Conservation (phyloP, 1,139 yeast genomes). For the Eremothecium gossypii region DNA sequence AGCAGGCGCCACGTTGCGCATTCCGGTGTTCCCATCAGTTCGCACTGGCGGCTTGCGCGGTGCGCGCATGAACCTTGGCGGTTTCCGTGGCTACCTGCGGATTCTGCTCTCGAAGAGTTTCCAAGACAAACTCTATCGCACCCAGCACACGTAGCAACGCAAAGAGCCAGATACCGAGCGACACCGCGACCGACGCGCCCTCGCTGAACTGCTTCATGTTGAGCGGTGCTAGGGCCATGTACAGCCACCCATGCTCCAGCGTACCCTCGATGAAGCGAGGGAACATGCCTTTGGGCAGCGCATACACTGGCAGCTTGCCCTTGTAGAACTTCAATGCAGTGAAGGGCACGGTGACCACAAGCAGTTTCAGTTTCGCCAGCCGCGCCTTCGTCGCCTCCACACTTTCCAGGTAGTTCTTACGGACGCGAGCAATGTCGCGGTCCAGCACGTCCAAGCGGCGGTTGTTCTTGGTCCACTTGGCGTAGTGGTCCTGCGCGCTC, state of each 20-base stretch:
- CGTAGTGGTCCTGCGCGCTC: conserved; percentile 89
- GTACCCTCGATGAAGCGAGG: conserved; percentile 25
- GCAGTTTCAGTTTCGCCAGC: conserved; percentile 34
- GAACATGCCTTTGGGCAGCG: conserved; percentile 23
- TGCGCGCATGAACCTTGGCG: too few species aligned
- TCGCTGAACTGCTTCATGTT: conserved; percentile 14
- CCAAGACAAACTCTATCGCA: conserved; percentile 18
- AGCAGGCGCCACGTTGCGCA: too few species aligned
- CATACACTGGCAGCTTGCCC: conserved; percentile 27
- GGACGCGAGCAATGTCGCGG: conserved; percentile 41
- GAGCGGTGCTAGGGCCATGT: conserved; percentile 23
- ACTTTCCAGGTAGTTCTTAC: conserved; percentile 44
- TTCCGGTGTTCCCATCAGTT: too few species aligned
- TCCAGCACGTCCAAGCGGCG: conserved; percentile 55
- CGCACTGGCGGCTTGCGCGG: too few species aligned
- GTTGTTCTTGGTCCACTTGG: conserved; percentile 90
- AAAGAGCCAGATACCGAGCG: conserved; percentile 30
- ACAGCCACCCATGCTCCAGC: conserved; percentile 27
- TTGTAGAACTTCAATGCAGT: conserved; percentile 25
- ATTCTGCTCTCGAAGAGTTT: conserved; percentile 1
- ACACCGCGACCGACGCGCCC: conserved; percentile 13
- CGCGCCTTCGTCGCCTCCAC: conserved; percentile 45
- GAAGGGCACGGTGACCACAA: conserved; percentile 26
- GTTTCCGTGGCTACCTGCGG: too few species aligned
- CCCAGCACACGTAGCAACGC: conserved; percentile 24